Conservation (phyloP, 1,284 basidiomycete species). For the Schizophyllum commune region DNA sequence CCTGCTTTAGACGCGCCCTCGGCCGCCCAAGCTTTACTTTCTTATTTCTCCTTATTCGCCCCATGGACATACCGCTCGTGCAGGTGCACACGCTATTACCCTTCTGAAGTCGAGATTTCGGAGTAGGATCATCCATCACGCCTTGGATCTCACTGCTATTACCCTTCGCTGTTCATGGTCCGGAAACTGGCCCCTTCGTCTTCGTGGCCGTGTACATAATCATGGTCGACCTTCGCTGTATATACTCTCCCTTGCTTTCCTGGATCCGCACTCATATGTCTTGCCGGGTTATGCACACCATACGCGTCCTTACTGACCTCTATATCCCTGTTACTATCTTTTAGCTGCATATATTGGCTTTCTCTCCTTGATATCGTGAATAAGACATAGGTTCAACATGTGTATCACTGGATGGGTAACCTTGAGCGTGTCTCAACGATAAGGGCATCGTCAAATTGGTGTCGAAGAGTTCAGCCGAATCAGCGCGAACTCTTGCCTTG, state of each 20-base stretch:
- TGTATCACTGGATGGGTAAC: too few species aligned
- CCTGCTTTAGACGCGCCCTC: background rate
- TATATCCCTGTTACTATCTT: background rate
- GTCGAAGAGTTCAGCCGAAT: too few species aligned
- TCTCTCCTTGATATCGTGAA: background rate
- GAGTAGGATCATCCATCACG: background rate
- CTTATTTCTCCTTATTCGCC: too few species aligned
- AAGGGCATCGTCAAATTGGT: too few species aligned
- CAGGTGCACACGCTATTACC: background rate
- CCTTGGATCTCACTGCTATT: background rate
- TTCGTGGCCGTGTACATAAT: background rate
- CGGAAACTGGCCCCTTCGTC: background rate
- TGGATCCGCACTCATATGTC: background rate
- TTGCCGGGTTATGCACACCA: background rate
- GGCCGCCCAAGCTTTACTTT: too few species aligned
- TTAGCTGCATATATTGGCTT: conserved; percentile 3
- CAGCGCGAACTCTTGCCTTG: too few species aligned
- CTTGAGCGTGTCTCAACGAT: too few species aligned
- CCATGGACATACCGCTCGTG: background rate
- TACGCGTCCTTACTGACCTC: background rate
- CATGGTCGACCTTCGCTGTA: background rate
- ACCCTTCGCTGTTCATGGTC: background rate
- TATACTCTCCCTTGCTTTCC: background rate
- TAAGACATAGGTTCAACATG: too few species aligned
- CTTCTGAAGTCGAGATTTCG: too few species aligned